Conservation (phyloP, 2,329 filamentous ascomycete species). For the Lasiodiplodia citricola region DNA sequence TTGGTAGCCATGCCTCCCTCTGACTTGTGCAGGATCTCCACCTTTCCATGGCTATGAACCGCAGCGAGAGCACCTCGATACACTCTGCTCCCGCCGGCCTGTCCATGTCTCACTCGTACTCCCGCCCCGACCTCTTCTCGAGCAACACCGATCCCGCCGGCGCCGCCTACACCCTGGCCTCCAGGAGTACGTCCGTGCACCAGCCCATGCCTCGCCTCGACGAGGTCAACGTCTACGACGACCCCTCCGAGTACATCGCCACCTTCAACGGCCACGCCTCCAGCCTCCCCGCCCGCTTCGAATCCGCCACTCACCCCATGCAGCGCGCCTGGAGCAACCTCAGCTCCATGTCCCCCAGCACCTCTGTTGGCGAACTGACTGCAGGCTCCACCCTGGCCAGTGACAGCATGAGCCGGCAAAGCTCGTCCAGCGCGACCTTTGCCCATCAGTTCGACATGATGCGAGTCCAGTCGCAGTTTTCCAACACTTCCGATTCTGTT, state of each 20-base stretch:
- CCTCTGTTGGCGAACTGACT: constrained; percentile 45
- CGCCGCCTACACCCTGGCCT: constrained; percentile 41
- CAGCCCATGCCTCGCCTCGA: constrained; percentile 35
- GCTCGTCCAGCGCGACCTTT: constrained; percentile 47
- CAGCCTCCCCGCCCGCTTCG: constrained; percentile 22
- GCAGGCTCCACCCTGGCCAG: constrained; percentile 44
- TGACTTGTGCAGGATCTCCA: constrained; percentile 38
- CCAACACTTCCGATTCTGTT: constrained; percentile 41
- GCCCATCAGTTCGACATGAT: constrained; percentile 51
- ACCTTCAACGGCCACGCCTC: constrained; percentile 34
- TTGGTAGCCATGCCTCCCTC: constrained; percentile 36
- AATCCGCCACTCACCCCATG: constrained; percentile 32
- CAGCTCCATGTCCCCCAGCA: constrained; percentile 43
- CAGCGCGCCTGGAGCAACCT: constrained; percentile 36
- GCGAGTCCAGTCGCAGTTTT: constrained; percentile 50
- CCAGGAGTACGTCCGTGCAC: constrained; percentile 33
- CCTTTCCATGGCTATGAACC: constrained; percentile 38
- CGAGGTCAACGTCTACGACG: constrained; percentile 40
- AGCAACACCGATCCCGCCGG: constrained; percentile 24
- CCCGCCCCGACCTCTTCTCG: constrained; percentile 16
- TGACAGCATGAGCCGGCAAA: constrained; percentile 52
- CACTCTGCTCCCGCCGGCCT: constrained; percentile 40
- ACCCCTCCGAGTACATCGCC: constrained; percentile 43
- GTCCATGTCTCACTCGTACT: constrained; percentile 37
- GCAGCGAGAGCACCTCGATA: constrained; percentile 30